Evolutionary conservation across 2,329 filamentous ascomycete species (phyloP).

Genomic region (Neobulgaria alba): DNA sequence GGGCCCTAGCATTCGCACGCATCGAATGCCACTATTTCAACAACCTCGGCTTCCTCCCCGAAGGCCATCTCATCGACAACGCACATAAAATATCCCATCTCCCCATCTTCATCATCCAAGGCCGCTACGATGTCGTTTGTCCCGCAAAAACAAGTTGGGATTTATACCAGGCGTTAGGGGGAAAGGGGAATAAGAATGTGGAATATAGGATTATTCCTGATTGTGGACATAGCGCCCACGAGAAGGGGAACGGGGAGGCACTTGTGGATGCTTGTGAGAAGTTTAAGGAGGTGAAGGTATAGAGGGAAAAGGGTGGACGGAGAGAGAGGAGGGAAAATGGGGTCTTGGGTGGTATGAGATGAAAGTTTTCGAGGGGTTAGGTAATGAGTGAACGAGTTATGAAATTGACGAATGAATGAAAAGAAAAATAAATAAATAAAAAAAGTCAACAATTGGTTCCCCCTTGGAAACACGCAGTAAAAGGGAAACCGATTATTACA

Average conservation of each 20-base stretch:
- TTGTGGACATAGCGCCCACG: conserved; percentile 25
- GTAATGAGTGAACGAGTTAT: too few relatives aligned
- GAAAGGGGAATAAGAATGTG: conserved; percentile 20
- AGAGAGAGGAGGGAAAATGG: too few relatives aligned
- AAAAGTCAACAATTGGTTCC: too few relatives aligned
- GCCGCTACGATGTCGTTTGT: conserved; percentile 38
- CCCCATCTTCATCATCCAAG: conserved; percentile 34
- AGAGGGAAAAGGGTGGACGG: too few relatives aligned
- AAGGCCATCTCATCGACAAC: conserved; percentile 31
- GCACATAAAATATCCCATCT: conserved; percentile 25
- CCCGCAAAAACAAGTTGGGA: conserved; percentile 36
- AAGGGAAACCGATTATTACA: too few relatives aligned
- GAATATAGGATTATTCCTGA: conserved; percentile 22
- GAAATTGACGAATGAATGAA: too few relatives aligned
- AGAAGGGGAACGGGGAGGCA: conserved; percentile 20
- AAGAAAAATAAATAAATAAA: too few relatives aligned
- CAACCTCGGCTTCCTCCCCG: conserved; percentile 34
- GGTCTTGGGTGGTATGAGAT: too few relatives aligned
- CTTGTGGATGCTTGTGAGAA: conserved; percentile 25
- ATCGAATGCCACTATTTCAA: conserved; percentile 37
- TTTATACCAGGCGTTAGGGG: conserved; percentile 32
- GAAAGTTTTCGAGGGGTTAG: too few relatives aligned
- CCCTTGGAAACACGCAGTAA: too few relatives aligned
- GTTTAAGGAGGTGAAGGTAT: conserved; percentile 15
- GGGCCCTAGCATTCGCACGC: conserved; percentile 31